These are phyloP conservation scores for Exsudoporus frostii DNA, from an alignment of 768 basidiomycete genomes.

Conservation along the genomic window DNA sequence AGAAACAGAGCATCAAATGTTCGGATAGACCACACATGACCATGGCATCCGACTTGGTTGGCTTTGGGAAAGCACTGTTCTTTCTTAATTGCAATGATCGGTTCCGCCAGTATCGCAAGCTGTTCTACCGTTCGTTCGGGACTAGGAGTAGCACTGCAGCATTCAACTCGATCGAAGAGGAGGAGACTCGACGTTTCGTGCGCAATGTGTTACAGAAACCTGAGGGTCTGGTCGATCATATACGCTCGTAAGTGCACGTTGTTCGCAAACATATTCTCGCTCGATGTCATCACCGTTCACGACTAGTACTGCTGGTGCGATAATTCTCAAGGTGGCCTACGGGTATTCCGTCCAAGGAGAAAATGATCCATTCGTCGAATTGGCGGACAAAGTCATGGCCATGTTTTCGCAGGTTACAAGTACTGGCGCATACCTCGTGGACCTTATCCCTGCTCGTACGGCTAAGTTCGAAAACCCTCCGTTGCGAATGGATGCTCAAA, in stretches of 20 bases:
- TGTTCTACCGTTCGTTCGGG: slow-evolving; percentile 7
- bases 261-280: neutral
- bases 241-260: slow-evolving; percentile 17
- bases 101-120: slow-evolving; percentile 17
- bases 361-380: slow-evolving; percentile 36
- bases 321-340: slow-evolving; percentile 40
- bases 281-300: neutral
- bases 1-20: slow-evolving; percentile 52
- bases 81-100: slow-evolving; percentile 10
- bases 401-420: slow-evolving; percentile 3
- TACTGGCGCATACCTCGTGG: slow-evolving; percentile 21
- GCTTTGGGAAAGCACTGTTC: neutral
- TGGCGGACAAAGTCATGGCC: slow-evolving; percentile 25
- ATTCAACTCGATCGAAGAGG: slow-evolving; percentile 20
- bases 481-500: neutral
- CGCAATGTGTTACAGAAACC: slow-evolving; percentile 15
- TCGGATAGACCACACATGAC: slow-evolving; percentile 29
- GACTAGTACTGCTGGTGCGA: slow-evolving; percentile 9
- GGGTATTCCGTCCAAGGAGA: slow-evolving; percentile 37
- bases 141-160: slow-evolving; percentile 1
- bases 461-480: no score
- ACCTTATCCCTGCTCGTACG: slow-evolving; percentile 22
- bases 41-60: slow-evolving; percentile 26
- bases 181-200: slow-evolving; percentile 19
- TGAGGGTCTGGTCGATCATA: slow-evolving; percentile 10